Conservation (phyloP, 495 filamentous ascomycete genomes). For the Xylaria longipes region DNA sequence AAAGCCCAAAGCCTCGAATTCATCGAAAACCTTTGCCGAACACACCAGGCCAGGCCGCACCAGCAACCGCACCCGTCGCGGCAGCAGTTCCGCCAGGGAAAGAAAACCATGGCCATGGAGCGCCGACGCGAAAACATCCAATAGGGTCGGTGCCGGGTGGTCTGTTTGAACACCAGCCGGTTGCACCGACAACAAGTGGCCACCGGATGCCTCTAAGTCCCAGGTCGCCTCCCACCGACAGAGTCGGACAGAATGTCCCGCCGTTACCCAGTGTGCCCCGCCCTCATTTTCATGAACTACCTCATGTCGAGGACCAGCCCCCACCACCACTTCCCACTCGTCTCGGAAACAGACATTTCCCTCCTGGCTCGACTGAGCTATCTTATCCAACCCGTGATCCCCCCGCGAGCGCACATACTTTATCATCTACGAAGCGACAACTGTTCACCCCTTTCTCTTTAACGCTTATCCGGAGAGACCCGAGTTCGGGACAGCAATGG, state of each 20-base stretch:
- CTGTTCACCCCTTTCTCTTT: constrained; percentile 61
- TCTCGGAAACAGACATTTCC: constrained; percentile 14
- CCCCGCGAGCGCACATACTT: constrained; percentile 22
- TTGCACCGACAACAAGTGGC: constrained; percentile 5
- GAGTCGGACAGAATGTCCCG: constrained; percentile 26
- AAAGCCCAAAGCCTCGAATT: constrained; percentile 51
- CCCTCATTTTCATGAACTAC: constrained; percentile 23
- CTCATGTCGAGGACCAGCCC: constrained; percentile 23
- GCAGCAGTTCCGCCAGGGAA: constrained; percentile 30
- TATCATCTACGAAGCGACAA: constrained; percentile 31
- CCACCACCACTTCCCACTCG: constrained; percentile 27
- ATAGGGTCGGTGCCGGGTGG: constrained; percentile 3
- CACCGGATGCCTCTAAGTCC: constrained; percentile 35
- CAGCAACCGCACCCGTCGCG: constrained; percentile 20
- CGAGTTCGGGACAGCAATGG: constrained; percentile 80
- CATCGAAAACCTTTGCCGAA: constrained; percentile 52
- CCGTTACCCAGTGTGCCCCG: constrained; percentile 24
- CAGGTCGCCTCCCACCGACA: constrained; percentile 21
- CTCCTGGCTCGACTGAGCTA: constrained; percentile 1
- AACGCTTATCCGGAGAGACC: constrained; percentile 88
- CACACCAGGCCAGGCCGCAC: constrained; percentile 29
- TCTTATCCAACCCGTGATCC: constrained; percentile 6
- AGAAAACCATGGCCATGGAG: constrained; percentile 32
- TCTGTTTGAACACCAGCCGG: constrained; percentile 11
- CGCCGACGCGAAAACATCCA: constrained; percentile 25